Conservation (phyloP, 345 rosid genomes). For the Hirschfeldia incana region DNA sequence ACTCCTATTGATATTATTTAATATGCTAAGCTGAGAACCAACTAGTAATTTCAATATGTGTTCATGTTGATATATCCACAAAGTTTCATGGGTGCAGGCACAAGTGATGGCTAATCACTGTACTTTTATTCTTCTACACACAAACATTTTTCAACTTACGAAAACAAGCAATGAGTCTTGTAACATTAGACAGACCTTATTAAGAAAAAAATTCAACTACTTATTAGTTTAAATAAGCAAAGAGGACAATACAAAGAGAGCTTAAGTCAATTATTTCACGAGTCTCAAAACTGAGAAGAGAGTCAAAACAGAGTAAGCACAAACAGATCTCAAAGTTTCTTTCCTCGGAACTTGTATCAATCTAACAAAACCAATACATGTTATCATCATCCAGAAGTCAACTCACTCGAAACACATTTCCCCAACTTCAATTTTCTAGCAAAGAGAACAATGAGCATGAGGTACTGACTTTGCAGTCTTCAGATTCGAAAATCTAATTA, state of each 20-base stretch:
- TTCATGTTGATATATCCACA: neutral
- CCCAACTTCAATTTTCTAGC: neutral
- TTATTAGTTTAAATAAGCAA: neutral
- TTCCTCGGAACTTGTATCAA: constrained; percentile 2
- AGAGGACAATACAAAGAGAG: neutral
- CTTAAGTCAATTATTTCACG: neutral
- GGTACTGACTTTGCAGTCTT: too few relatives aligned
- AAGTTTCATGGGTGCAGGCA: neutral
- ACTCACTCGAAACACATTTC: constrained; percentile 10
- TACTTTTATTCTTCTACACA: neutral
- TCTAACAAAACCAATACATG: constrained; percentile 18
- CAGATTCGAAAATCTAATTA: too few relatives aligned
- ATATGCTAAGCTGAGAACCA: neutral
- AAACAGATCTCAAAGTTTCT: constrained; percentile 19
- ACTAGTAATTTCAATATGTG: neutral
- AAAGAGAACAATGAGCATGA: constrained; percentile 14
- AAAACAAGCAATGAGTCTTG: neutral
- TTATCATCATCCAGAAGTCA: constrained; percentile 20
- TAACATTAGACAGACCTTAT: constrained; percentile 3
- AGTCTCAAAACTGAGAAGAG: too few relatives aligned
- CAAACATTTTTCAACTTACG: neutral
- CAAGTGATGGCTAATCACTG: constrained; percentile 20
- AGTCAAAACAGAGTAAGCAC: constrained; percentile 24
- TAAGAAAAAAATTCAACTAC: neutral
- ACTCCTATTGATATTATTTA: neutral